Percentiles rank a stretch among this genome's conserved stretches.
These are phyloP conservation scores for Fraxinus greggii DNA, from an alignment of 305 asterid genomes.

Conservation along the genomic window DNA sequence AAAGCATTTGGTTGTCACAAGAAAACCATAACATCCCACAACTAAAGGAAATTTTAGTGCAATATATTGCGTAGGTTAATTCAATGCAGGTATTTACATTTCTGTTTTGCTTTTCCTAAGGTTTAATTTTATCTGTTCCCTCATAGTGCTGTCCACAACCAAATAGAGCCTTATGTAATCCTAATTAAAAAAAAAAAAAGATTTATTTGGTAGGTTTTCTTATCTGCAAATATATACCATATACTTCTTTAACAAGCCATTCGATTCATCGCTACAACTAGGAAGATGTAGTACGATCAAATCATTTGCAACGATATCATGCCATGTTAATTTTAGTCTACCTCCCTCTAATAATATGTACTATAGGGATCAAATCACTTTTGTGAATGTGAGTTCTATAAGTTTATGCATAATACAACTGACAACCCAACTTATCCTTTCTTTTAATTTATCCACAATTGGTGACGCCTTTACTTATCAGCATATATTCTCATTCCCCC, in stretches of 20 bases:
- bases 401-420: background rate
- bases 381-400: background rate
- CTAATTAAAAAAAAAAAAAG: background rate
- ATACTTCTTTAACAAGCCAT: background rate
- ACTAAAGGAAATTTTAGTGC: background rate
- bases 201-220: background rate
- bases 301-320: background rate
- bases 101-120: background rate
- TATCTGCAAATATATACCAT: background rate
- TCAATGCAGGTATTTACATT: background rate
- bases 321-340: background rate
- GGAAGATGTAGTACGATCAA: background rate
- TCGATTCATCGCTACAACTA: background rate
- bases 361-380: background rate
- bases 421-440: background rate
- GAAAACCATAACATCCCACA: background rate
- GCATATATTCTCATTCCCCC: background rate
- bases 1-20: background rate
- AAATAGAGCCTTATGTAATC: background rate
- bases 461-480: background rate
- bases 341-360: background rate
- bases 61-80: background rate
- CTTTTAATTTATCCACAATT: background rate
- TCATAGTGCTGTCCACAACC: background rate
- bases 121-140: background rate